phyloP scores from a whole-genome alignment of 305 asterid species.

The Caryopteris hybrid region DNA sequence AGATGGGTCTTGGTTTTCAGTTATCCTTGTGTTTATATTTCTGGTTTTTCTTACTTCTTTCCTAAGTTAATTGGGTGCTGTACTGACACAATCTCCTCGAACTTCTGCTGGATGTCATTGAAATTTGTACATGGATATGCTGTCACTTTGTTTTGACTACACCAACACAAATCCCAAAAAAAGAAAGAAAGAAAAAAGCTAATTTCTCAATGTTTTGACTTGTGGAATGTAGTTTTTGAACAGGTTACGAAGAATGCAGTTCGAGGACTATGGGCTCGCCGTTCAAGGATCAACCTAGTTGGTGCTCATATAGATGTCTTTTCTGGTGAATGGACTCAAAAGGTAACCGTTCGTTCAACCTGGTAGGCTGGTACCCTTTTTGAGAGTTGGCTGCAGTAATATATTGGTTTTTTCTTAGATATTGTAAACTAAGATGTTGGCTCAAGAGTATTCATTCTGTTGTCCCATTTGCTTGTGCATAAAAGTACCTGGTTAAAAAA shows the following conservation, averaged over 20 bases:
- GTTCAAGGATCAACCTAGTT: conserved; percentile 91
- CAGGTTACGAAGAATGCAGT: conserved; percentile 93
- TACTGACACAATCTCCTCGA: not conserved
- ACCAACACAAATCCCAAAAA: no score
- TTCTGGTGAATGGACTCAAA: conserved; percentile 99
- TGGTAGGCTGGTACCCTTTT: conserved; percentile 17
- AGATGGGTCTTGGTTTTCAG: not conserved
- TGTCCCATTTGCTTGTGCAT: no score
- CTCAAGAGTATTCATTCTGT: not conserved
- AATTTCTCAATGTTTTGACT: conserved; percentile 19
- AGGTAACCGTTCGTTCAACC: conserved; percentile 61
- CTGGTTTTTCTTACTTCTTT: not conserved
- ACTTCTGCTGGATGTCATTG: not conserved
- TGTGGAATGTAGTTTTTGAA: conserved; percentile 72
- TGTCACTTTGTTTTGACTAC: not conserved
- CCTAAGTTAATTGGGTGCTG: not conserved
- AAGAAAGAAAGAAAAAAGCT: no score
- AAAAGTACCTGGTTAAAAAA: no score
- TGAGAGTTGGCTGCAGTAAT: conserved; percentile 15
- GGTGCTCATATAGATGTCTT: conserved; percentile 99
- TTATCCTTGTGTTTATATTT: not conserved
- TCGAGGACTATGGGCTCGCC: conserved; percentile 97
- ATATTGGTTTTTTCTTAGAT: not conserved
- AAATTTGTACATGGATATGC: not conserved
- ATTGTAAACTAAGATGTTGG: not conserved